phyloP scores from a whole-genome alignment of 768 basidiomycete genomes.

The Phaeotremella fagi region DNA sequence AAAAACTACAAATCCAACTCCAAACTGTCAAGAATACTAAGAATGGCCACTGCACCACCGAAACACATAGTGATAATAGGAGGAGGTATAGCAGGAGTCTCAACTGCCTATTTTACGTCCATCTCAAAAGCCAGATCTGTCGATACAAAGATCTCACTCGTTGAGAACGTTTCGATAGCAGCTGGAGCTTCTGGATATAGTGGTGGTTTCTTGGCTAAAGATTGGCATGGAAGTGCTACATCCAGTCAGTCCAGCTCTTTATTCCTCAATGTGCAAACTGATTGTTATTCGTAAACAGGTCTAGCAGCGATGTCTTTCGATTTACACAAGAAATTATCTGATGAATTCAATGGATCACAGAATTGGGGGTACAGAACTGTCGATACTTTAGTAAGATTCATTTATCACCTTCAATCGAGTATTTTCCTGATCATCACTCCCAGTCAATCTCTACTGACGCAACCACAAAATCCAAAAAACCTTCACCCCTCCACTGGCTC shows the following conservation, averaged over 20 bases:
- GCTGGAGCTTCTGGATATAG: slow-evolving; percentile 53
- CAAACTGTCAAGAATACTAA: neutral
- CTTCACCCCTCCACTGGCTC: slow-evolving; percentile 37
- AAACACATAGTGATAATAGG: slow-evolving; percentile 67
- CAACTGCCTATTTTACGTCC: slow-evolving; percentile 74
- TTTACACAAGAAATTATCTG: slow-evolving; percentile 69
- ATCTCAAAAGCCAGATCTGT: slow-evolving; percentile 34
- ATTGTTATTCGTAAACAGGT: slow-evolving; percentile 2
- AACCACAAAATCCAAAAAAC: slow-evolving; percentile 22
- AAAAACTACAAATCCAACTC: neutral
- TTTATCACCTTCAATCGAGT: neutral
- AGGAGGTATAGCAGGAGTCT: slow-evolving; percentile 80
- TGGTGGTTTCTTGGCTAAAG: slow-evolving; percentile 61
- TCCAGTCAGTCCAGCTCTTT: slow-evolving; percentile 19
- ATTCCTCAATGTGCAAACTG: neutral
- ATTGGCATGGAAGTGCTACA: slow-evolving; percentile 61
- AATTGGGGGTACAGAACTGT: slow-evolving; percentile 83
- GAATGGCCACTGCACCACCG: slow-evolving; percentile 4
- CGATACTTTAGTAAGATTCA: slow-evolving; percentile 41
- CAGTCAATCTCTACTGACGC: slow-evolving; percentile 40
- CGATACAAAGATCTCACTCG: slow-evolving; percentile 55
- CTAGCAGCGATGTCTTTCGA: slow-evolving; percentile 66
- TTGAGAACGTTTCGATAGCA: slow-evolving; percentile 67
- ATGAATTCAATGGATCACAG: slow-evolving; percentile 62
- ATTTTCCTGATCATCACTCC: neutral